Evolutionary conservation across 176 grass and related monocot species (phyloP).

Genomic region (Triticum monococcum): DNA sequence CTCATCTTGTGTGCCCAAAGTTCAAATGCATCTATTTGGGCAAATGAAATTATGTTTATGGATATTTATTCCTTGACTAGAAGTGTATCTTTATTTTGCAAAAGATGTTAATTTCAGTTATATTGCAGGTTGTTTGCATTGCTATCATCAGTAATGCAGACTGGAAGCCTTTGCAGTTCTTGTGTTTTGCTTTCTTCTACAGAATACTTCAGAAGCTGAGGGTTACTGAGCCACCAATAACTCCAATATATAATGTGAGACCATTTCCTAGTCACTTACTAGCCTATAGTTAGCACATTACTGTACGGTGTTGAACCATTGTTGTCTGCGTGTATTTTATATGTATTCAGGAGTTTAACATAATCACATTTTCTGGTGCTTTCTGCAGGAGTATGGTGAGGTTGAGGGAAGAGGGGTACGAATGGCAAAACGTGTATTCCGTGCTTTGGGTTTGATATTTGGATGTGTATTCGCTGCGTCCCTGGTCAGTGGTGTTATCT

Average conservation of each 20-base stretch:
- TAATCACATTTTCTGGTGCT: conserved; percentile 16
- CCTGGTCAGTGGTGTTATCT: conserved; percentile 37
- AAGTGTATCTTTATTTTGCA: background rate
- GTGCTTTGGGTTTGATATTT: conserved; percentile 85
- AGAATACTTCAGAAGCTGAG: conserved; percentile 95
- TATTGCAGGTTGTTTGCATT: conserved; percentile 78
- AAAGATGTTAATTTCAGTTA: conserved; percentile 33
- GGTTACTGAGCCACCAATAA: conserved; percentile 68
- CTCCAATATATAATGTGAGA: conserved; percentile 87
- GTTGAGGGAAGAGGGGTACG: conserved; percentile 81
- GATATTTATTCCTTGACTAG: background rate
- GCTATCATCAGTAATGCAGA: conserved; percentile 60
- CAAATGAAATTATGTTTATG: background rate
- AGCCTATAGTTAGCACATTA: background rate
- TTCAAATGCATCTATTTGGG: conserved; percentile 8
- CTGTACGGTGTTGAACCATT: background rate
- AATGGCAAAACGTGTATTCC: conserved; percentile 90
- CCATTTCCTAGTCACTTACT: conserved; percentile 12
- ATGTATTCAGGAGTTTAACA: conserved; percentile 1
- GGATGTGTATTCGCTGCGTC: conserved; percentile 78
- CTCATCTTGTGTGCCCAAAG: background rate
- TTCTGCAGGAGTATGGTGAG: conserved; percentile 79
- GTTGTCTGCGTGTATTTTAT: background rate
- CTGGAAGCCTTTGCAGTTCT: conserved; percentile 96
- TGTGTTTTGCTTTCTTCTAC: conserved; percentile 93